Evolutionary conservation across 345 rosid species (phyloP), one percentile per base, ranked within the genome.

Genomic region (Stellera chamaejasme): DNA sequence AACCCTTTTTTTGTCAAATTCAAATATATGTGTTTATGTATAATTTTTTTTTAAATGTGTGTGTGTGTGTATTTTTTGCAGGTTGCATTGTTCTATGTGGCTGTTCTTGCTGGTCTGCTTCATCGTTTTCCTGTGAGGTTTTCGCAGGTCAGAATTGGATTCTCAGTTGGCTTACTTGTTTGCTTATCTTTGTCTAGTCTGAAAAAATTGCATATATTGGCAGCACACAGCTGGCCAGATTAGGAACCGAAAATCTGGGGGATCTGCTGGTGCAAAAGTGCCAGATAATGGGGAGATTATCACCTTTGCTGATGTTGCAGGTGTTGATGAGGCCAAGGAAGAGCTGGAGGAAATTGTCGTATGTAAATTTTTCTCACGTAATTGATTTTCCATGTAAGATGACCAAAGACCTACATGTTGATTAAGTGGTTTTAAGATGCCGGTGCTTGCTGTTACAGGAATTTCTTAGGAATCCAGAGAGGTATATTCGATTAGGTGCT

Each of bases 291-390:
- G 90, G 56, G 96, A 83, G 66, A 52, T 74, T 46, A 83, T 93
- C 56, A 85, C 88, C 57, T 93, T 93, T 80, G 88, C 97, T 56
- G 99, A 93, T 61, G 95, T 93, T 66, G 99, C 97, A 28, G 97
- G 97, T 62, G 87, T 89, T 19, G 96, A 93, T 76, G 99, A 90
- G 70, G 99, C 99, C 11, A 93, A 87, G 75, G 99, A 93, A 73
- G 99, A 93, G 79, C 77, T 93, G 27, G 96, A 93, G 77, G 99
- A 93, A 74, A 93, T 93, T 47, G 97, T 93, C 81, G 99, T 93
- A 81, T 54, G 73, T 57, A 11, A 25, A 13, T 63, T 54, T 42
- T 63, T 19, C 9, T 32, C 39, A 32, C 5, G 39, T 32, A 32
- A 32, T 32, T 1, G 5, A 8, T 32, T 32, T 32, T 2, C 39